Percentiles rank a stretch among this genome's conserved stretches.
Conservation (phyloP, 495 filamentous ascomycete genomes). For the Thermothielavioides terrestris region DNA sequence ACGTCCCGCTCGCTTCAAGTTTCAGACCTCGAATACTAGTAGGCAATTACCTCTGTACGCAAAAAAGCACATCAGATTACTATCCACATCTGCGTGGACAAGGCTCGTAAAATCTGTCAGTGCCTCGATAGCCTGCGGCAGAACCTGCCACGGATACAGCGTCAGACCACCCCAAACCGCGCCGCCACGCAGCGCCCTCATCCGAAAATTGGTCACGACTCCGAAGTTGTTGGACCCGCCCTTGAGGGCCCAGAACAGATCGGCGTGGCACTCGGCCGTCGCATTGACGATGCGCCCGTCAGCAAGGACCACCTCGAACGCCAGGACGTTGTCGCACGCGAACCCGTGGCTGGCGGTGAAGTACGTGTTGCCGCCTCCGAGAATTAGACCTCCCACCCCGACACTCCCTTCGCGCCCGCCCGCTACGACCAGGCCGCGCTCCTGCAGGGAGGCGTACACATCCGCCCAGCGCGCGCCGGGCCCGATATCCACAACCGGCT, state of each 20-base stretch:
- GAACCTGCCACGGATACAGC: not conserved
- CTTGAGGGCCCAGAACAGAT: slow-evolving; percentile 45
- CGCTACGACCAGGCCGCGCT: slow-evolving; percentile 24
- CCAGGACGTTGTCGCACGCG: slow-evolving; percentile 38
- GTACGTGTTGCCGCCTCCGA: slow-evolving; percentile 44
- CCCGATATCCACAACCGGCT: slow-evolving; percentile 32
- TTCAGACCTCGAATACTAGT: too few relatives aligned
- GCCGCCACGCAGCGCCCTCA: slow-evolving; percentile 6
- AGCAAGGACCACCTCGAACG: slow-evolving; percentile 40
- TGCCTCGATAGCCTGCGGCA: slow-evolving; percentile 5
- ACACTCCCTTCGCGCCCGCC: slow-evolving; percentile 44
- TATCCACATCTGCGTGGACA: slow-evolving; percentile 10
- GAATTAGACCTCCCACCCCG: slow-evolving; percentile 45
- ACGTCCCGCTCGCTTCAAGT: too few relatives aligned
- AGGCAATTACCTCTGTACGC: too few relatives aligned
- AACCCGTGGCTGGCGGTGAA: slow-evolving; percentile 39
- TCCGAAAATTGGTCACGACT: slow-evolving; percentile 46
- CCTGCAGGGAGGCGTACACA: slow-evolving; percentile 34
- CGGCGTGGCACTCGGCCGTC: slow-evolving; percentile 19
- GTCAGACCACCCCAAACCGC: slow-evolving; percentile 15
- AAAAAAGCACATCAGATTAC: slow-evolving; percentile 11
- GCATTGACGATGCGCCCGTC: slow-evolving; percentile 26
- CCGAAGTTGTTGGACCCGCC: slow-evolving; percentile 52
- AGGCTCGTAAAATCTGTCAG: slow-evolving; percentile 22
- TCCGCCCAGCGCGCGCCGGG: slow-evolving; percentile 38